Evolutionary conservation across 257 asterid species (phyloP).

Genomic region (Ocimum tenuiflorum): DNA sequence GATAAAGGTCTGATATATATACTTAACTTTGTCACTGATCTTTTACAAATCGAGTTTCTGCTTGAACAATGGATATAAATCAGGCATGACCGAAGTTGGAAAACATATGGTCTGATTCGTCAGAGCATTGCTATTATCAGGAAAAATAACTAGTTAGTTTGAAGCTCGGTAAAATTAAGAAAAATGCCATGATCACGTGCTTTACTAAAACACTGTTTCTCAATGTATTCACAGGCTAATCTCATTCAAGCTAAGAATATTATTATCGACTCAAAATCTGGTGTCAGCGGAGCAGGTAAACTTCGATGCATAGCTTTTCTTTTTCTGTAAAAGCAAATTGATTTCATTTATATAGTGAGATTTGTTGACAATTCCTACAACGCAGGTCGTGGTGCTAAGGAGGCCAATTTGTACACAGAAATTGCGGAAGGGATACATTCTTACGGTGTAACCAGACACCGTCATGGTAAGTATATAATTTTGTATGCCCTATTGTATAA

Average conservation of each 20-base stretch:
- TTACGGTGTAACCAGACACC: constrained; percentile 75
- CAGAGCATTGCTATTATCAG: background rate
- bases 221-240: constrained; percentile 52
- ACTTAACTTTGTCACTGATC: too few relatives aligned
- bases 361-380: constrained; percentile 7
- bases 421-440: constrained; percentile 93
- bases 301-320: background rate
- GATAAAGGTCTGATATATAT: constrained; percentile 50
- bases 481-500: too few relatives aligned
- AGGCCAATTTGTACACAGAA: constrained; percentile 82
- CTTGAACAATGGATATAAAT: background rate
- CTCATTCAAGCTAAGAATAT: constrained; percentile 70
- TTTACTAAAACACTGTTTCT: too few relatives aligned
- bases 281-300: constrained; percentile 97
- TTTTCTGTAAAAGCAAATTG: background rate
- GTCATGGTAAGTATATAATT: constrained; percentile 61
- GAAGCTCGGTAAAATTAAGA: too few relatives aligned
- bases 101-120: background rate
- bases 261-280: constrained; percentile 89
- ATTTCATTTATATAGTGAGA: background rate
- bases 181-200: too few relatives aligned
- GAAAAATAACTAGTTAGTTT: too few relatives aligned
- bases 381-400: constrained; percentile 93
- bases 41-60: background rate
- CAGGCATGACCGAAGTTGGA: background rate